Evolutionary conservation across 2,329 filamentous ascomycete species (phyloP), one percentile per base, ranked within the genome.

Genomic region (Aspergillus spinulosporus): DNA sequence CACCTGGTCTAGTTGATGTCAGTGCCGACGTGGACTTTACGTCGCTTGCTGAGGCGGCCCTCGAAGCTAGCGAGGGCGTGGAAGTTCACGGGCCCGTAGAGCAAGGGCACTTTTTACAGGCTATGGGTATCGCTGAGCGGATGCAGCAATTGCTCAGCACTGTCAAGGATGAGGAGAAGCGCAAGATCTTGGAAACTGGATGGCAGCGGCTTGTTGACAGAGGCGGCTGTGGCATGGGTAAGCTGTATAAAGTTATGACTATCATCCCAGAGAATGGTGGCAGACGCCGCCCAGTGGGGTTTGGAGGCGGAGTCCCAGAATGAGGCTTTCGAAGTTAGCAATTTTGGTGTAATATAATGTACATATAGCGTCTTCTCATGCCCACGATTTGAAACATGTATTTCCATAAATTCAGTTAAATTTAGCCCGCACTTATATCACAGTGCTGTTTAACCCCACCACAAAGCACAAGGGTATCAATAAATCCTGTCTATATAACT

Each of bases 21-120:
- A 92, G 87, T 62, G 93, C 90, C 0, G 93, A 99, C 69, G 94
- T 99, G 0, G 94, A 99, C 73, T 99, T 99, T 69, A 83, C 84
- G 0, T 91, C 88, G 8, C 77, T 99, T 1, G 92, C 92, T 0
- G 92, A 97, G 70, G 82, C 88, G 1, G 92, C 92, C 0, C 81
- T 90, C 45, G 78, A 82, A 39, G 89, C 89, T 0, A 92, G 88
- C 62, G 82, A 87, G 1, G 88, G 87, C 1, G 86, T 97, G 3
- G 94, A 99, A 73, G 90, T 96, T 5, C 92, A 97, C 68, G 94
- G 94, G 0, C 94, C 94, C 0, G 87, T 96, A 1, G 85, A 92
- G 59, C 94, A 99, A 75, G 90, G 85, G 0, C 78, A 82, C 39
- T 99, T 96, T 72, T 75, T 99, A 39, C 81, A 83, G 44, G 79